Evolutionary conservation across 2,329 filamentous ascomycete species (phyloP).

Genomic region (Pseudogymnoascus sp.): DNA sequence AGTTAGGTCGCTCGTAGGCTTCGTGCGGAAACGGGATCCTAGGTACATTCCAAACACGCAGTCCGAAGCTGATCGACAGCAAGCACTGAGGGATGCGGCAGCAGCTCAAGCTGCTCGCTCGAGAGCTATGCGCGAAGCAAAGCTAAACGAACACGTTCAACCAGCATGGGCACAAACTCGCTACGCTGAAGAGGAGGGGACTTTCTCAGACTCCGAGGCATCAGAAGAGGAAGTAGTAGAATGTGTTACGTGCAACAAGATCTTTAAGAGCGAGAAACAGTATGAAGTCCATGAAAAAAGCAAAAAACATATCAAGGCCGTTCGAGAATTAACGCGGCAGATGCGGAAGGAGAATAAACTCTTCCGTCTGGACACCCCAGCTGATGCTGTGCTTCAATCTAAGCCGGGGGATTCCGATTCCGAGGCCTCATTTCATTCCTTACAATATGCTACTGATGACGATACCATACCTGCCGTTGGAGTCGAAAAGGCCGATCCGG

Average conservation of each 20-base stretch:
- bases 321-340: conserved; percentile 70
- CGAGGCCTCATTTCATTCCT: conserved; percentile 13
- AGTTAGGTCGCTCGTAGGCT: conserved; percentile 76
- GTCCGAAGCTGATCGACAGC: conserved; percentile 73
- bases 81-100: conserved; percentile 67
- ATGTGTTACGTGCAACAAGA: conserved; percentile 71
- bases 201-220: conserved; percentile 50
- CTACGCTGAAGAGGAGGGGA: conserved; percentile 43
- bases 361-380: conserved; percentile 39
- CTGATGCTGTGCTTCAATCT: not conserved
- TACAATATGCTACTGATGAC: not conserved
- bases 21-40: conserved; percentile 86
- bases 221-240: conserved; percentile 50
- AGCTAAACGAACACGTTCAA: conserved; percentile 54
- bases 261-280: conserved; percentile 87
- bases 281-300: conserved; percentile 89
- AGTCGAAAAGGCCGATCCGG: not conserved
- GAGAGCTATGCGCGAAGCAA: conserved; percentile 73
- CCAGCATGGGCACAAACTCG: conserved; percentile 69
- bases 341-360: conserved; percentile 75
- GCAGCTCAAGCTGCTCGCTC: conserved; percentile 79
- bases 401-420: conserved; percentile 18
- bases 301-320: conserved; percentile 88
- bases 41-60: conserved; percentile 72
- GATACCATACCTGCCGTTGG: not conserved